Percentiles rank a stretch among this genome's conserved stretches.
Conservation (phyloP, 1,284 basidiomycete genomes). For the Uromyces viciae-fabae region DNA sequence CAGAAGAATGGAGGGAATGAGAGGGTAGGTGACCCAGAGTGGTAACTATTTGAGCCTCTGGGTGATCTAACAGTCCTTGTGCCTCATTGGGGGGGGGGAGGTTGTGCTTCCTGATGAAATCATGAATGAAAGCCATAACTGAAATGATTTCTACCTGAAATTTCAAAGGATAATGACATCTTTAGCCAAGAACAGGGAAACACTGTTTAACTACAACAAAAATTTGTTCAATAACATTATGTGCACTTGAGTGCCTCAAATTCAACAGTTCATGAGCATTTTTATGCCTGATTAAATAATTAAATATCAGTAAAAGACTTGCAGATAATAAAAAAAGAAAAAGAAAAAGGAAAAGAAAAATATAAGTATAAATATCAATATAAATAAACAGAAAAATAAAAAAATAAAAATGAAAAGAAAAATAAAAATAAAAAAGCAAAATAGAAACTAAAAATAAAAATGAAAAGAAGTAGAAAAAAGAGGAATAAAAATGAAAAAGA, state of each 20-base stretch:
- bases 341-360: neutral
- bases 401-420: neutral
- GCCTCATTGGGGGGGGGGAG: no score
- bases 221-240: no score
- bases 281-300: neutral
- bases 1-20: no score
- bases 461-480: neutral
- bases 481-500: neutral
- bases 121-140: no score
- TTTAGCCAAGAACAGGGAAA: no score
- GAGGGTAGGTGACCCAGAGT: no score
- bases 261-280: neutral
- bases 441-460: constrained; percentile 3
- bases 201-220: no score
- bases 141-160: no score
- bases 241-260: neutral
- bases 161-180: no score
- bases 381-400: neutral
- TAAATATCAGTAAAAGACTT: neutral
- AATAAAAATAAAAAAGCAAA: neutral
- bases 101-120: no score
- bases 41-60: no score
- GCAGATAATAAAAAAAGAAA: neutral
- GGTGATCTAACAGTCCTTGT: no score
- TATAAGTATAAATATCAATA: neutral